These are phyloP conservation scores for Fusarium camptoceras DNA, from an alignment of 2,329 filamentous ascomycete genomes.

Conservation along the genomic window DNA sequence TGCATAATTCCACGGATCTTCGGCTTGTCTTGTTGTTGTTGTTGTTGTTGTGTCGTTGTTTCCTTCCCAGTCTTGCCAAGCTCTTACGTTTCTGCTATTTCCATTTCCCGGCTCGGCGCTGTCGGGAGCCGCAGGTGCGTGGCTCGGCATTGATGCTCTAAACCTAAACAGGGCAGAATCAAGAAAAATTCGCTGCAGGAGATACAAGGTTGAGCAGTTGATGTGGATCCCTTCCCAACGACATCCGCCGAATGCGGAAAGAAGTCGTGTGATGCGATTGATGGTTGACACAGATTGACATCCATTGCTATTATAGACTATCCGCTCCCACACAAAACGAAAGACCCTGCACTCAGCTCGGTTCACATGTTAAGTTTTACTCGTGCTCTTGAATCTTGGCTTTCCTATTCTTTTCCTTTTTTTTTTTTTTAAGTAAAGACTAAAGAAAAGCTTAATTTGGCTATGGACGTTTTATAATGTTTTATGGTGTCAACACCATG, in stretches of 20 bases:
- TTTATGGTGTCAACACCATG: background rate
- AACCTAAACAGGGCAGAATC: conserved; percentile 14
- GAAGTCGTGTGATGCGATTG: conserved; percentile 38
- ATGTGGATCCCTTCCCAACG: conserved; percentile 15
- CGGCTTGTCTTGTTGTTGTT: background rate
- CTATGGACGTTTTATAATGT: background rate
- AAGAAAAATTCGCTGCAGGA: conserved; percentile 28
- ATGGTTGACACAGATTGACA: background rate
- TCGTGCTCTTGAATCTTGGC: background rate
- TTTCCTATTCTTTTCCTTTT: background rate
- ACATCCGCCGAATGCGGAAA: conserved; percentile 39
- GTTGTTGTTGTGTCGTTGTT: background rate
- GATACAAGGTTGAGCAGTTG: conserved; percentile 3
- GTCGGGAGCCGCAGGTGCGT: conserved; percentile 29
- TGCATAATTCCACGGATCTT: conserved; percentile 2
- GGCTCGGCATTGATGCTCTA: conserved; percentile 23
- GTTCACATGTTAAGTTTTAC: conserved; percentile 13
- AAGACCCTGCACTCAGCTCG: conserved; percentile 16
- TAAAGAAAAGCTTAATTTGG: conserved; percentile 24
- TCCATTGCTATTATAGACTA: background rate
- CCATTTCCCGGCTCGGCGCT: conserved; percentile 38
- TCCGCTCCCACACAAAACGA: background rate
- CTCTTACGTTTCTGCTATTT: conserved; percentile 22
- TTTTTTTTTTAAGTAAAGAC: background rate
- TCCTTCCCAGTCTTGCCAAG: conserved; percentile 26